Conservation (phyloP, 2,329 filamentous ascomycete genomes). For the Diaporthe helianthi region DNA sequence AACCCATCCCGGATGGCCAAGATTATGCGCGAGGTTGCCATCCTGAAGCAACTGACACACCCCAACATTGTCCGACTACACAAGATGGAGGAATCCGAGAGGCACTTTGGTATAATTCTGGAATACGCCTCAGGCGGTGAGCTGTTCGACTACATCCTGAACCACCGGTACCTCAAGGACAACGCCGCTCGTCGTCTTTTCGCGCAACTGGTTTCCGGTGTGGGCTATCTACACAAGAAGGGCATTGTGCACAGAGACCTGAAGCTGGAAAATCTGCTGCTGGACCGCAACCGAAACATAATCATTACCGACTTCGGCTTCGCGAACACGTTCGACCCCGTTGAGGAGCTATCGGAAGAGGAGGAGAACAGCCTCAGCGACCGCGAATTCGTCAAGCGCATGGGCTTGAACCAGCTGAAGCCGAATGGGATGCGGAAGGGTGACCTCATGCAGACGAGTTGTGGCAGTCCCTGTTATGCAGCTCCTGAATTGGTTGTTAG, state of each 20-base stretch:
- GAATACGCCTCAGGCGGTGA: conserved; percentile 98
- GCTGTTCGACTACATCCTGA: conserved; percentile 97
- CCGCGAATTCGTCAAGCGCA: conserved; percentile 84
- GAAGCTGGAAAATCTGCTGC: conserved; percentile 92
- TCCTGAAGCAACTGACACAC: conserved; percentile 84
- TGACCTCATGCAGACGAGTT: conserved; percentile 98
- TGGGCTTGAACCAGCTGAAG: conserved; percentile 83
- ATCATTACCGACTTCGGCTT: conserved; percentile 99
- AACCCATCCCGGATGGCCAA: conserved; percentile 92
- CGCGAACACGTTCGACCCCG: conserved; percentile 93
- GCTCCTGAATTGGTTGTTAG: conserved; percentile 97
- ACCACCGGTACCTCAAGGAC: conserved; percentile 95
- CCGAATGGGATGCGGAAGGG: conserved; percentile 80
- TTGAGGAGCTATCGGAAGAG: conserved; percentile 87
- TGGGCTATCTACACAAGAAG: conserved; percentile 97
- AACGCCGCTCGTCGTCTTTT: conserved; percentile 89
- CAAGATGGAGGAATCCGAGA: conserved; percentile 98
- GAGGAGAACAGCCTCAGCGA: conserved; percentile 88
- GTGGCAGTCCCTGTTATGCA: conserved; percentile 96
- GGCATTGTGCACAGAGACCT: conserved; percentile 97
- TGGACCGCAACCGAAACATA: conserved; percentile 97
- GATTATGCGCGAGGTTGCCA: conserved; percentile 96
- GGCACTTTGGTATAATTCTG: conserved; percentile 96
- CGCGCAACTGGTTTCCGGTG: conserved; percentile 93
- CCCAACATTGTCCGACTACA: conserved; percentile 96